Base-by-base conservation (phyloP, 192 early-diverging fungal species). In the Pecoramyces ruminantium region DNA sequence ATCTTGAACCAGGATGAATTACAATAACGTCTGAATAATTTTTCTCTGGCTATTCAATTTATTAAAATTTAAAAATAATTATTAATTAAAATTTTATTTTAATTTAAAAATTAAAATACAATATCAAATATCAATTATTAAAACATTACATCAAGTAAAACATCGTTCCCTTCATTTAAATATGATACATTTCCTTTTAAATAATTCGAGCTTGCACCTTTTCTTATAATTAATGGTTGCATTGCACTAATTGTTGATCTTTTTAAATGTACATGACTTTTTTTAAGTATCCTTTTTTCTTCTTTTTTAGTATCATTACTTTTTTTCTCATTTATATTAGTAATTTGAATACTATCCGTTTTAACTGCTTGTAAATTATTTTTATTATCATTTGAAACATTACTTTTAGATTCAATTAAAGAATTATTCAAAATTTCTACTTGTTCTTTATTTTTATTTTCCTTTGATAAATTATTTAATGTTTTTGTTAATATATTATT, bases 1-100 rank as follows among this genome's bases (percentile, higher is more conserved):
- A 90, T 78, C 92, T 86, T 78, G 95, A 96, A 58, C 95, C 95
- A 5, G 95, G 91, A 67, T 96, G 93, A 79, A 96, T 94, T 21
- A 96, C 92, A 80, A 96, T 88, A 25, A 93, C 90, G 82, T 95
- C 92, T 16, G 87, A 84, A 51, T 88, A 89, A 1, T 81, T 78
- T 39, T 80, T 28, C 28, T 87, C 87, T 18, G 89, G 85, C 86
- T 92, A 84, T 15, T 78, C 78, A 1, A 21, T 21, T 51, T 21
- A 21, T 21, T 51, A 14, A 0, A 4, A 21, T 21, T 14, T 21
- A 51, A 4, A 14, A 39, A 14, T 1, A 39, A 51, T 14, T 21
- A 51, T 51, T 51, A 21, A 21, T 51, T 21, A 51, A n/a, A n/a
- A n/a, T n/a, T n/a, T n/a, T n/a, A 21, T 2, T 51, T 1, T 14